Evolutionary conservation across 1,284 basidiomycete species (phyloP).

Genomic region (Marasmius tenuissimus): DNA sequence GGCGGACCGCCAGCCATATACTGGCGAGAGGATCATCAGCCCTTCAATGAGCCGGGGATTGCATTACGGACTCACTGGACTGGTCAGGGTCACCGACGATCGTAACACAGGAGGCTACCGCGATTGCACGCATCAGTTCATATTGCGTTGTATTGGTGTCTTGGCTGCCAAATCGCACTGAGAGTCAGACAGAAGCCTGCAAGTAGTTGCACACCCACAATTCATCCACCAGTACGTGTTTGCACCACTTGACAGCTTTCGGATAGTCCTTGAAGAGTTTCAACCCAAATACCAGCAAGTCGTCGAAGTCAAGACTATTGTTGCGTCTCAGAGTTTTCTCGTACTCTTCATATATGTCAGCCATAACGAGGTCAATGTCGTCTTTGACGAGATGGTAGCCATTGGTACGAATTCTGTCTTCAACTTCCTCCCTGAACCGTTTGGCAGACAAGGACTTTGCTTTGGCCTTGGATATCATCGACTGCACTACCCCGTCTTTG

Average conservation of each 20-base stretch:
- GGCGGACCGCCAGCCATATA: conserved; percentile 90
- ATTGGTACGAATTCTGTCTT: conserved; percentile 13
- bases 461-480: conserved; percentile 82
- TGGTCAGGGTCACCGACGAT: conserved; percentile 95
- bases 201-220: conserved; percentile 53
- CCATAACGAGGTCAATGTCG: conserved; percentile 41
- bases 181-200: background rate
- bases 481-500: conserved; percentile 60
- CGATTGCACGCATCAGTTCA: conserved; percentile 79
- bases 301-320: conserved; percentile 89
- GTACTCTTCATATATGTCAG: conserved; percentile 69
- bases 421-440: conserved; percentile 34
- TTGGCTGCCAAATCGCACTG: conserved; percentile 47
- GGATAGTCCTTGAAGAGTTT: conserved; percentile 64
- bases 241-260: conserved; percentile 60
- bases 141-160: conserved; percentile 91
- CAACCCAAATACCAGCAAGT: conserved; percentile 80
- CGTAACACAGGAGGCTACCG: conserved; percentile 61
- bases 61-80: conserved; percentile 53
- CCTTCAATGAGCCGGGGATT: too few relatives aligned
- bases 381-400: conserved; percentile 15
- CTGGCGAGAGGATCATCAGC: conserved; percentile 26
- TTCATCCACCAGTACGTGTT: conserved; percentile 88
- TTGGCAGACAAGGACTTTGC: conserved; percentile 64
- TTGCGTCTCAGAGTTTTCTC: conserved; percentile 58